Base-by-base conservation (phyloP, 78 protist species). In the Dictyostelium capitatum region DNA sequence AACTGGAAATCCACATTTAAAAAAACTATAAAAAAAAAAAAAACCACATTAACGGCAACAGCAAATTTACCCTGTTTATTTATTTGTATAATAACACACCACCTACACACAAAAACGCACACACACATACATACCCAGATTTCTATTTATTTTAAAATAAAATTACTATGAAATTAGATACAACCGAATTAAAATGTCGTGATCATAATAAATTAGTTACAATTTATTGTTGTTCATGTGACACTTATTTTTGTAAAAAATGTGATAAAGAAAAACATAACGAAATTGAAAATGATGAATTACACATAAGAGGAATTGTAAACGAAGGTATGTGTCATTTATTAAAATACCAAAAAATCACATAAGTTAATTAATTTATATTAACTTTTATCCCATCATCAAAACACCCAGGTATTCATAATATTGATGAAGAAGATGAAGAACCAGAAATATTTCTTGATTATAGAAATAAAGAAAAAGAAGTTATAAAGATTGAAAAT, bases 171-270 rank as follows among this genome's bases (percentile, higher is more conserved):
- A 20, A 72, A 72, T 25, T 32, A 72, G 48, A 43, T 43, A 28
- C 43, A 4, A 6, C 79, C 0, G 53, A 72, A 46, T n/a, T 72
- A n/a, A 72, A 46, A 72, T 75, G 81, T 25, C 54, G 50, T 48
- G 56, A 75, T 10, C 81, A 75, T 75, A 23, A 50, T 17, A 77
- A 50, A 77, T 7, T 77, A 3, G 92, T 70, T 0, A 54, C 54
- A 14, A 69, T 85, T 43, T 85, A 53, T 75, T 85, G 92, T 75
- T 74, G 82, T 50, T 46, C 82, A 6, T 85, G 92, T 74, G 83
- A 85, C 17, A 19, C 11, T 6, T 85, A 85, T 32, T 62, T 56
- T 30, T 85, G 92, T 59, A 43, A 59, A 28, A 85, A 59, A 17
- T 85, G 92, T 47, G 92, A 85, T 82, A n/a, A 23, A n/a, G 70